Conservation (phyloP, 345 rosid genomes). For the Bruguiera gymnorhiza region DNA sequence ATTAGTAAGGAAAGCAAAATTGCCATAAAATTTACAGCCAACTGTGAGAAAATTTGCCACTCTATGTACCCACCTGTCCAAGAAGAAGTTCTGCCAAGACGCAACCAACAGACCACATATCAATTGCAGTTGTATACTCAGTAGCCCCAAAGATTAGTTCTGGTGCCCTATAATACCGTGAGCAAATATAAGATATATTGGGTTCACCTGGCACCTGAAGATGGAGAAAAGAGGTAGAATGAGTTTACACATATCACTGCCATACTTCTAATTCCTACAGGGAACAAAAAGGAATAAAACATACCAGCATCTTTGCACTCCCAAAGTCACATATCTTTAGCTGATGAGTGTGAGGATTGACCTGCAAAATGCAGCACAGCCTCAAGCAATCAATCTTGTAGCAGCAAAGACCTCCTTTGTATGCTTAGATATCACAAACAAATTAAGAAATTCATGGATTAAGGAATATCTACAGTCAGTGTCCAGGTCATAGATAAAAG, state of each 20-base stretch:
- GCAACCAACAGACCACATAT: conserved; percentile 98
- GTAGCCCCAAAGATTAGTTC: conserved; percentile 98
- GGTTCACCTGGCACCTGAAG: conserved; percentile 94
- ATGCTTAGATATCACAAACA: not conserved
- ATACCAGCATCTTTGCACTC: conserved; percentile 98
- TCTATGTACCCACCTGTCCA: conserved; percentile 55
- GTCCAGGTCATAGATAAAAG: not conserved
- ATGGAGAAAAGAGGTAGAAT: conserved; percentile 15
- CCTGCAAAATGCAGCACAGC: conserved; percentile 46
- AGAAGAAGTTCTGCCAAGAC: conserved; percentile 95
- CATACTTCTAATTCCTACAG: conserved; percentile 1
- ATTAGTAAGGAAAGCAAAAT: too few species aligned
- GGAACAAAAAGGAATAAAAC: conserved; percentile 14
- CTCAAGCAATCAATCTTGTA: conserved; percentile 10
- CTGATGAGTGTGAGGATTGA: conserved; percentile 82
- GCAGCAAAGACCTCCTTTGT: not conserved
- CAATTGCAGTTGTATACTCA: conserved; percentile 93
- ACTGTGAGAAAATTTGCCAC: not conserved
- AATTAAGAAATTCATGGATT: not conserved
- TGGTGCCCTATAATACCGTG: conserved; percentile 96
- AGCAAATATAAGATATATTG: conserved; percentile 94
- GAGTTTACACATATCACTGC: conserved; percentile 6
- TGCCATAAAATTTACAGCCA: not conserved
- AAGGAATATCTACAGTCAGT: not conserved
- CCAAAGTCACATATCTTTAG: conserved; percentile 96